Evolutionary conservation across 176 grass and related monocot genomes (phyloP).

Genomic region (Eragrostis nindensis): DNA sequence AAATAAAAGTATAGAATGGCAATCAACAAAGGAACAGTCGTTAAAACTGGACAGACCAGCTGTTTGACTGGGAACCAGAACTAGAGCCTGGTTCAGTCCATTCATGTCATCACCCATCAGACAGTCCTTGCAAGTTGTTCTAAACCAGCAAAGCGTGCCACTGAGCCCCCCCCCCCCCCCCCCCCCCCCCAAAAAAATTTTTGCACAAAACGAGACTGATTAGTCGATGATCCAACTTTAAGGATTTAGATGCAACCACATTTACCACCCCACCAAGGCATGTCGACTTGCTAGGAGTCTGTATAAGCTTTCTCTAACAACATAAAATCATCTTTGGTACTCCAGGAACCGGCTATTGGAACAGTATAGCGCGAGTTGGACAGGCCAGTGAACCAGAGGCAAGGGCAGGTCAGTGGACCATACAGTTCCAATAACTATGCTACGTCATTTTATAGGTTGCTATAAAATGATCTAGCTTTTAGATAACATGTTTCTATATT

Average conservation of each 20-base stretch:
- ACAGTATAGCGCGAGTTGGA: too few species aligned
- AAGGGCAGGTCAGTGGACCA: neutral
- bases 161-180: neutral
- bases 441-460: neutral
- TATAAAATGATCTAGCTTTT: neutral
- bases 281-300: too few species aligned
- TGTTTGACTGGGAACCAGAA: neutral
- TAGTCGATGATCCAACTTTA: too few species aligned
- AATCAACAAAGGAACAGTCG: neutral
- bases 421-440: neutral
- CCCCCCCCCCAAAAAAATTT: too few species aligned
- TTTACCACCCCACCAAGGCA: too few species aligned
- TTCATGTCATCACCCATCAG: neutral
- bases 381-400: neutral
- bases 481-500: neutral
- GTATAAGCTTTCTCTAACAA: too few species aligned
- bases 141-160: neutral
- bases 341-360: too few species aligned
- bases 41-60: neutral
- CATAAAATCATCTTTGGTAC: too few species aligned
- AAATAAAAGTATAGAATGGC: neutral
- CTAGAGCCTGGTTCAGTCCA: neutral
- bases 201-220: too few species aligned
- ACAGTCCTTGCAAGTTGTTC: neutral
- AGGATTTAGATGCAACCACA: too few species aligned